A percentile compares a stretch with the other conserved stretches of the same genome.
Conservation (phyloP, 768 basidiomycete species). For the Lyophyllum atratum region DNA sequence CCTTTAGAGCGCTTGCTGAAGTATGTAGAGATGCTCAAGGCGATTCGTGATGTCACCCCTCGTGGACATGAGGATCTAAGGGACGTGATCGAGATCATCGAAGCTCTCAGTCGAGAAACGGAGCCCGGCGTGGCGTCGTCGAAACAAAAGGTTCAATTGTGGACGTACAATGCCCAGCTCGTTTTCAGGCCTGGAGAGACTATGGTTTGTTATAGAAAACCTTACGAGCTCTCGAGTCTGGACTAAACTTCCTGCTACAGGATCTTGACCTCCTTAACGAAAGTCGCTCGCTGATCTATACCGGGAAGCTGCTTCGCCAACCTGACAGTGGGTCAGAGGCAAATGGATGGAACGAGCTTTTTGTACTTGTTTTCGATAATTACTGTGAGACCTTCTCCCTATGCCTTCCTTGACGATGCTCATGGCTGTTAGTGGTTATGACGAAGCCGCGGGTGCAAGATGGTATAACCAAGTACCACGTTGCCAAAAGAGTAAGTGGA, state of each 20-base stretch:
- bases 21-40: conserved; percentile 81
- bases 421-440: conserved; percentile 66
- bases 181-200: conserved; percentile 77
- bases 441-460: conserved; percentile 79
- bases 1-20: conserved; percentile 88
- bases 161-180: conserved; percentile 78
- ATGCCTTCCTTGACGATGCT: conserved; percentile 1
- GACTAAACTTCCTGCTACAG: conserved; percentile 23
- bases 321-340: conserved; percentile 79
- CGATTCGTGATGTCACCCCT: conserved; percentile 78
- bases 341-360: conserved; percentile 83
- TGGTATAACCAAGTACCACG: conserved; percentile 72
- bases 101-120: conserved; percentile 79
- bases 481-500: conserved; percentile 70
- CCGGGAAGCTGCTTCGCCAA: conserved; percentile 79
- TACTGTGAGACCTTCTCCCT: conserved; percentile 61
- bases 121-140: conserved; percentile 85
- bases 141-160: conserved; percentile 88
- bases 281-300: conserved; percentile 80
- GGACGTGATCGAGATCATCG: conserved; percentile 86
- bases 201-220: conserved; percentile 42
- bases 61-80: conserved; percentile 75
- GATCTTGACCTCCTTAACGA: conserved; percentile 92
- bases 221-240: background rate
- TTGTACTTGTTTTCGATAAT: conserved; percentile 92